These are phyloP conservation scores for Hsuehochloa calcarea DNA, from an alignment of 176 grass and related monocot species.

Conservation along the genomic window DNA sequence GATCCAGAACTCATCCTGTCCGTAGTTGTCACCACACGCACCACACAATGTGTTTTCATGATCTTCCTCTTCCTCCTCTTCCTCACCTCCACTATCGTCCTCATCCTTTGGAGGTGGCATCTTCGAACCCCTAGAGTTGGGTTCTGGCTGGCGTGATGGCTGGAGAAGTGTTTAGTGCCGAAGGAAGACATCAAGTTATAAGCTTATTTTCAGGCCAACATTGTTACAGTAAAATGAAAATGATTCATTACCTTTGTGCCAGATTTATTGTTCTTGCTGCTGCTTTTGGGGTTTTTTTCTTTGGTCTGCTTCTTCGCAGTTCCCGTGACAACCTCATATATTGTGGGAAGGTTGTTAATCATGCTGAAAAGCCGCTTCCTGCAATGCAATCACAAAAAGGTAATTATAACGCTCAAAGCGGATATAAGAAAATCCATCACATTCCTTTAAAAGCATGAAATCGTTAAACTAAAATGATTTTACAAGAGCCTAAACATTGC, in stretches of 20 bases:
- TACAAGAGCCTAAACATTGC: background rate
- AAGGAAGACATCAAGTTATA: conserved; percentile 23
- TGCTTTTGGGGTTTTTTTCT: conserved; percentile 72
- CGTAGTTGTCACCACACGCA: conserved; percentile 80
- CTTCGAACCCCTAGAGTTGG: conserved; percentile 57
- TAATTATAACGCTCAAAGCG: background rate
- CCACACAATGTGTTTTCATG: conserved; percentile 82
- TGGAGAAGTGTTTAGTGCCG: conserved; percentile 7
- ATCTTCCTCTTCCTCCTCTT: conserved; percentile 78
- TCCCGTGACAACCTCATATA: conserved; percentile 95
- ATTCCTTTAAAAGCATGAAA: background rate
- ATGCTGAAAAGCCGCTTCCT: conserved; percentile 91
- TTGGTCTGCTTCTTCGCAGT: conserved; percentile 76
- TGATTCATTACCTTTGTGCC: conserved; percentile 55
- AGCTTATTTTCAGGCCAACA: background rate
- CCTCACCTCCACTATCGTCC: conserved; percentile 70
- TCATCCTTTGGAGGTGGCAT: conserved; percentile 58
- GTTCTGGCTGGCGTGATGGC: conserved; percentile 44
- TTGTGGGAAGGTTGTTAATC: conserved; percentile 92
- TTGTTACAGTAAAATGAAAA: conserved; percentile 6
- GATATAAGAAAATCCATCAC: background rate
- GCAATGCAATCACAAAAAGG: conserved; percentile 28
- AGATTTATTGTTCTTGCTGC: conserved; percentile 76
- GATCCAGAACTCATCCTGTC: conserved; percentile 91
- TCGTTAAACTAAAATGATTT: background rate